A percentile compares a stretch with the other conserved stretches of the same genome.
Conservation (phyloP, 768 basidiomycete genomes). For the Amanita inopinata region DNA sequence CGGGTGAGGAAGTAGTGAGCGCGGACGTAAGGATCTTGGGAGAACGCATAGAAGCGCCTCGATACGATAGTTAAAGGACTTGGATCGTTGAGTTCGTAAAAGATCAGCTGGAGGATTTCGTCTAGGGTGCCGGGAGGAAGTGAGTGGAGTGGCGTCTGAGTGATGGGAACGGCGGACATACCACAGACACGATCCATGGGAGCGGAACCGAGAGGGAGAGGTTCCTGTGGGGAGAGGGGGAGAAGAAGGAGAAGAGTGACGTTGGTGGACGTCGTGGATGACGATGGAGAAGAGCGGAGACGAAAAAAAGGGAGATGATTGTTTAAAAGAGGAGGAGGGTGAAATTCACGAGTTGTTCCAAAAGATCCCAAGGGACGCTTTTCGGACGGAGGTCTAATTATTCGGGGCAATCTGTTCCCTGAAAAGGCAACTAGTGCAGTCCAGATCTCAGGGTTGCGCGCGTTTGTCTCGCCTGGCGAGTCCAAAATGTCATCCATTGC, state of each 20-base stretch:
- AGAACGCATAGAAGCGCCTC: conserved; percentile 51
- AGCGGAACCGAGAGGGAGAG: conserved; percentile 12
- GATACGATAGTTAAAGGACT: conserved; percentile 45
- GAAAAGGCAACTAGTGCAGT: neutral
- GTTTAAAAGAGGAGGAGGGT: conserved; percentile 15
- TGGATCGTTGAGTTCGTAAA: conserved; percentile 65
- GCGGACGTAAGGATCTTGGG: conserved; percentile 65
- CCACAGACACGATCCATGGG: conserved; percentile 61
- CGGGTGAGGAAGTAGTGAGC: conserved; percentile 72
- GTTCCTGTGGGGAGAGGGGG: conserved; percentile 11
- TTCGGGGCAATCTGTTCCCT: conserved; percentile 25
- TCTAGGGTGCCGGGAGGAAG: conserved; percentile 21
- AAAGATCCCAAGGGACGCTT: conserved; percentile 12
- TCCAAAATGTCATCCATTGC: no score
- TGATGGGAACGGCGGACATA: conserved; percentile 18
- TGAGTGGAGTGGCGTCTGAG: conserved; percentile 8
- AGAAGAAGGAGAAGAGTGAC: conserved; percentile 7
- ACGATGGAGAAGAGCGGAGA: conserved; percentile 10
- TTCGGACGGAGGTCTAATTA: conserved; percentile 39
- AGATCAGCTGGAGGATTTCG: conserved; percentile 65
- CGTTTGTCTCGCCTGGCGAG: no score
- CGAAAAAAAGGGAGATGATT: conserved; percentile 14
- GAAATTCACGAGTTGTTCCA: conserved; percentile 3
- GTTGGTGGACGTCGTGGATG: conserved; percentile 6
- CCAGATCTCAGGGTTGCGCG: no score